Evolutionary conservation across 2,329 filamentous ascomycete genomes (phyloP), one percentile per base, ranked within the genome.

Genomic region (Aspergillus oerlinghausenensis): DNA sequence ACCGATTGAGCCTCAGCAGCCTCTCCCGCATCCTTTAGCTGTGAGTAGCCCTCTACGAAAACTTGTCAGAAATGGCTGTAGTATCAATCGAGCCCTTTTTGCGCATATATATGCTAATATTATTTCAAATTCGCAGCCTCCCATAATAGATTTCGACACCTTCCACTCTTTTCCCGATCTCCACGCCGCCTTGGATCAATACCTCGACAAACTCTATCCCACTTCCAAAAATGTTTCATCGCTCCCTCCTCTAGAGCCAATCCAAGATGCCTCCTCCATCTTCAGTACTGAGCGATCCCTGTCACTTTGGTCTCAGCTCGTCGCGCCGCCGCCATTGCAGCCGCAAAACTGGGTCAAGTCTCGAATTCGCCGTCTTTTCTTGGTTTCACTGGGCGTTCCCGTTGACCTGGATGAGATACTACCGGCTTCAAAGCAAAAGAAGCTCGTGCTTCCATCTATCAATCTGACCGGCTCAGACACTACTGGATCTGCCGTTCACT

Each of bases 311-410:
- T 92, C 92, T 43, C 94, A 99, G 77, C 85, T 99, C 4, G 91
- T 97, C 29, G 93, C 93, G 2, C 93, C 94, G 21, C 94, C 94
- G 1, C 92, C 94, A 2, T 84, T 99, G 40, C 92, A 96, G 67
- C 94, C 94, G 5, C 93, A 94, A 0, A 94, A 99, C 74, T 99
- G 94, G 94, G 95, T 97, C 57, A 90, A 94, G 62, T 96, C 92
- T 52, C 90, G 92, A 52, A 99, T 96, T 65, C 87, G 94, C 53
- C 89, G 94, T 28, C 84, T 99, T 26, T 99, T 99, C 72, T 85
- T 99, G 45, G 92, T 99, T 54, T 97, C 92, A 1, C 84, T 99
- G 0, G 94, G 94, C 19, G 94, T 99, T 0, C 94, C 94, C 1
- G 91, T 99, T 48, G 94, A 99, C 67, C 82, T 99, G 0, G 94